A percentile compares a stretch with the other conserved stretches of the same genome.
Conservation (phyloP, 2,329 filamentous ascomycete genomes). For the Venturia carpophila region DNA sequence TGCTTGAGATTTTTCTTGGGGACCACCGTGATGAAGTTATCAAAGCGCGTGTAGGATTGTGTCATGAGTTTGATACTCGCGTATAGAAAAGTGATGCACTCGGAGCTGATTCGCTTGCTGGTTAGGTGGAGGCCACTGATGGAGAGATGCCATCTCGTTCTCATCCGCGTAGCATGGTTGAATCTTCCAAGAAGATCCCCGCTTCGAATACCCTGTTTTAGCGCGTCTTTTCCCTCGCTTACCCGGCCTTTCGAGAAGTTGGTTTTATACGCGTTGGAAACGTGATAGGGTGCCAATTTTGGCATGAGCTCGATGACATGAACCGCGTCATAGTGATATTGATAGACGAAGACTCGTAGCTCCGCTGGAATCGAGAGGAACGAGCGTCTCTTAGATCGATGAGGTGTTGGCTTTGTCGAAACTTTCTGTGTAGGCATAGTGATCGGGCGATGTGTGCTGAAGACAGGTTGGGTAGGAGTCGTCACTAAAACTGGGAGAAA, state of each 20-base stretch:
- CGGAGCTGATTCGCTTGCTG: not conserved
- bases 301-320: constrained; percentile 1
- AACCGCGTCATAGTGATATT: not conserved
- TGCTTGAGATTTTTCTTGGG: not conserved
- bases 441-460: not conserved
- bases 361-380: not conserved
- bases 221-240: not conserved
- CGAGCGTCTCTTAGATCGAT: not conserved
- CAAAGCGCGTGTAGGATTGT: not conserved
- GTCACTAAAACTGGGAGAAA: not conserved
- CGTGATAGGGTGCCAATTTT: not conserved
- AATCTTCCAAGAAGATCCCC: constrained; percentile 1
- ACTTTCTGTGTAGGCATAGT: not conserved
- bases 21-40: not conserved
- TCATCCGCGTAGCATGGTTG: not conserved
- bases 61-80: not conserved
- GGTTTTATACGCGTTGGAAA: not conserved
- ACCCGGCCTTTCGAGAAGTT: not conserved
- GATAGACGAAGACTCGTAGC: not conserved
- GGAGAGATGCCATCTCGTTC: not conserved
- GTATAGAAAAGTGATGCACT: constrained; percentile 6
- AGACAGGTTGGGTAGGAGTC: not conserved
- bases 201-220: not conserved
- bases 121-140: constrained; percentile 8
- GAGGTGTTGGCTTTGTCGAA: not conserved